These are phyloP conservation scores for Croton laevigatus DNA, from an alignment of 441 rosid species.

Conservation along the genomic window DNA sequence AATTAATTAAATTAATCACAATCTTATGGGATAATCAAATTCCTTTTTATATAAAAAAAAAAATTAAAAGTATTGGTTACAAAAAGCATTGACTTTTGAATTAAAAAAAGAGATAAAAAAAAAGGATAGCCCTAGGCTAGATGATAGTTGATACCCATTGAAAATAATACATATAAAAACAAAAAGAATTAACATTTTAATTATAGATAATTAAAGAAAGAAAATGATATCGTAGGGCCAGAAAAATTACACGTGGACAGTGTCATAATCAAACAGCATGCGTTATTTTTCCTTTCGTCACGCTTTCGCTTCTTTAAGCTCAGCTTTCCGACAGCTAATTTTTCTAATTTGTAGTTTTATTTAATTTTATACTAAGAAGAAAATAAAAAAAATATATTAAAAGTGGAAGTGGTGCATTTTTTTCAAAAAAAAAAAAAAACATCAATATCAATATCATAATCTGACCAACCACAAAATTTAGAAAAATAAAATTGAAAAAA, in stretches of 20 bases:
- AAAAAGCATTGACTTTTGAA: constrained; percentile 44
- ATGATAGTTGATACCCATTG: constrained; percentile 23
- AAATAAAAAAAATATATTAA: background rate
- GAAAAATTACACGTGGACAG: constrained; percentile 49
- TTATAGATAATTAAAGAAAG: constrained; percentile 10
- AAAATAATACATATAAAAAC: background rate
- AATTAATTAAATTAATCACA: too few species aligned
- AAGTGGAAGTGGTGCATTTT: constrained; percentile 2
- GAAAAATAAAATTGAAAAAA: background rate
- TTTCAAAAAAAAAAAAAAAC: background rate
- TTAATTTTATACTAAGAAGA: background rate
- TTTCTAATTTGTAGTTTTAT: background rate
- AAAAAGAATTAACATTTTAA: background rate
- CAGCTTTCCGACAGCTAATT: constrained; percentile 30
- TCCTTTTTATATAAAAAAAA: too few species aligned
- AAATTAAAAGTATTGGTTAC: too few species aligned
- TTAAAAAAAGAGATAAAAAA: background rate
- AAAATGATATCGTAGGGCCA: constrained; percentile 45
- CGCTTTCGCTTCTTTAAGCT: constrained; percentile 57
- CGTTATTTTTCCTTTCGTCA: constrained; percentile 48
- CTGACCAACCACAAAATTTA: background rate
- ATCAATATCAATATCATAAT: background rate
- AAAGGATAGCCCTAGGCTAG: constrained; percentile 16
- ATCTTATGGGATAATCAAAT: too few species aligned
- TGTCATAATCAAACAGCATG: constrained; percentile 30